A percentile compares a stretch with the other conserved stretches of the same genome.
These are phyloP conservation scores for Pinus albicaulis DNA, from an alignment of 75 land plant species.

Conservation along the genomic window DNA sequence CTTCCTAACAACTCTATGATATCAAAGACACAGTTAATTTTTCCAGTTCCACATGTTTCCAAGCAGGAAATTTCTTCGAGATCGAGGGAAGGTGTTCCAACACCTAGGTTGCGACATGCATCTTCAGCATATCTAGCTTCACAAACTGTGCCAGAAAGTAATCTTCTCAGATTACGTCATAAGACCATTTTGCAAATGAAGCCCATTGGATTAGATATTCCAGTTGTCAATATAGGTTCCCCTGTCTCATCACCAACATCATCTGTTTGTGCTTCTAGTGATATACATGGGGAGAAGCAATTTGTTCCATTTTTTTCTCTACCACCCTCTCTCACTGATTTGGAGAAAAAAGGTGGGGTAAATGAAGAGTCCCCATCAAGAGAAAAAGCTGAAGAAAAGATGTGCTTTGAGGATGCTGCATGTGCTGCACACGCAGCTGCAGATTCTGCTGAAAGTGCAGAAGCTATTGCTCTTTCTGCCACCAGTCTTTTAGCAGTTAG, in stretches of 20 bases:
- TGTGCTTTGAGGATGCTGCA: conserved; percentile 57
- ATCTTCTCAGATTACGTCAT: not conserved
- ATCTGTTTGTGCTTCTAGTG: not conserved
- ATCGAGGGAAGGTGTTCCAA: not conserved
- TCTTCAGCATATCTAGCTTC: not conserved
- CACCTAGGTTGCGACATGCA: not conserved
- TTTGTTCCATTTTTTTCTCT: conserved; percentile 38
- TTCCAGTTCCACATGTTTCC: conserved; percentile 56
- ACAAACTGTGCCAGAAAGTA: not conserved
- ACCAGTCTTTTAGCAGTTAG: conserved; percentile 58
- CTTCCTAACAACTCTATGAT: conserved; percentile 11
- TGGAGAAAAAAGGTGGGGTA: not conserved
- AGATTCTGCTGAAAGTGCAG: conserved; percentile 72
- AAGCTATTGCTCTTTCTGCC: conserved; percentile 72
- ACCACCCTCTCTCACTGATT: conserved; percentile 11
- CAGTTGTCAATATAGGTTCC: conserved; percentile 9
- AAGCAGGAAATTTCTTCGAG: conserved; percentile 9
- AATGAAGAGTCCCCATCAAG: not conserved
- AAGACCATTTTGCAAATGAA: conserved; percentile 5
- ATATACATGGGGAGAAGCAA: conserved; percentile 28
- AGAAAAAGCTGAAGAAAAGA: conserved; percentile 24
- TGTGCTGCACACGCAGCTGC: conserved; percentile 79
- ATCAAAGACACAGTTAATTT: conserved; percentile 34
- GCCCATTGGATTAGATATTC: conserved; percentile 6
- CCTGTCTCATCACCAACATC: not conserved